phyloP scores from a whole-genome alignment of 1,284 basidiomycete species.

The Ceratobasidium sp. region DNA sequence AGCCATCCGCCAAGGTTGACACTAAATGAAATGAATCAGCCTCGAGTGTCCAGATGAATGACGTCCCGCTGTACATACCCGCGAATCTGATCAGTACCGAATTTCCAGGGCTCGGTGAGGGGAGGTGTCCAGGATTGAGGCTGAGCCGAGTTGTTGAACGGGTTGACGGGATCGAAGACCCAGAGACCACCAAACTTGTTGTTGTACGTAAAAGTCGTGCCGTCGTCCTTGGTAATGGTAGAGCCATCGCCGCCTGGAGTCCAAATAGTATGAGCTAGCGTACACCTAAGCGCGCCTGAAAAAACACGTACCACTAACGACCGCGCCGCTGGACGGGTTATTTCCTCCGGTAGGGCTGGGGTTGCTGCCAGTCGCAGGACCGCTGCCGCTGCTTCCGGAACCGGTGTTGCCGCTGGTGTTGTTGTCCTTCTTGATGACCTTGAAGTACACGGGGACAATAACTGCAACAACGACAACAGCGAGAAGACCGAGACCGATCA shows the following conservation, averaged over 20 bases:
- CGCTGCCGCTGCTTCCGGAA: conserved; percentile 34
- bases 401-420: conserved; percentile 37
- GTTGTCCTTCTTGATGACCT: conserved; percentile 45
- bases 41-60: neutral
- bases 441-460: conserved; percentile 46
- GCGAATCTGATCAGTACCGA: conserved; percentile 68
- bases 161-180: conserved; percentile 71
- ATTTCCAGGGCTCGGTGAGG: conserved; percentile 76
- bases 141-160: conserved; percentile 76
- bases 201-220: conserved; percentile 57
- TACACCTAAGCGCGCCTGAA: neutral
- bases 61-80: conserved; percentile 63
- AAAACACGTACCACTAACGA: conserved; percentile 32
- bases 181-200: conserved; percentile 60
- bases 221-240: conserved; percentile 56
- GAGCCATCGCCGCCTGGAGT: conserved; percentile 59
- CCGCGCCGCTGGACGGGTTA: conserved; percentile 17
- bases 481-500: conserved; percentile 23
- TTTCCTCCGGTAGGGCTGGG: conserved; percentile 17
- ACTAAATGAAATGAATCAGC: conserved; percentile 39
- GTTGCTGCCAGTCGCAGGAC: conserved; percentile 8
- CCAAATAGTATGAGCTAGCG: conserved; percentile 56
- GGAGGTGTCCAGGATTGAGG: conserved; percentile 79
- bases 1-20: conserved; percentile 67
- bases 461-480: conserved; percentile 45